These are phyloP conservation scores for Exophiala sp. DNA, from an alignment of 2,329 filamentous ascomycete genomes.

Conservation along the genomic window DNA sequence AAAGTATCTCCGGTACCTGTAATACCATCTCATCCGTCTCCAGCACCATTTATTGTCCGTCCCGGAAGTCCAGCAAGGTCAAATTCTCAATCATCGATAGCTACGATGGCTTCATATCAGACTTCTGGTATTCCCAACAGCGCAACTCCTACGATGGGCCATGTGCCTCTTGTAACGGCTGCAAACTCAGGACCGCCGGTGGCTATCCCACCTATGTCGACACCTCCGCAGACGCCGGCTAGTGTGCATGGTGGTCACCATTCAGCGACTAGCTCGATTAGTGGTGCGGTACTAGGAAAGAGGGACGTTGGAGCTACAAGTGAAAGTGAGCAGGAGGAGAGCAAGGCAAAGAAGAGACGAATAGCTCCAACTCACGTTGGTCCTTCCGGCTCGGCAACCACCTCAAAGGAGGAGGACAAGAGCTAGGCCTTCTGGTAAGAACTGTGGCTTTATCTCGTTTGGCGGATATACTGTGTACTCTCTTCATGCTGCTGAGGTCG, in stretches of 20 bases:
- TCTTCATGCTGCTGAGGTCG: not conserved
- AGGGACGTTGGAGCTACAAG: constrained; percentile 41
- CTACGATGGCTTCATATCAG: constrained; percentile 54
- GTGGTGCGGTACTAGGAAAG: constrained; percentile 54
- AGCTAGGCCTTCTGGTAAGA: not conserved
- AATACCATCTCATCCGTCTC: constrained; percentile 56
- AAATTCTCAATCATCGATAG: constrained; percentile 79
- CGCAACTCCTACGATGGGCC: constrained; percentile 73
- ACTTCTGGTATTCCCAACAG: constrained; percentile 62
- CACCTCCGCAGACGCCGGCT: constrained; percentile 82
- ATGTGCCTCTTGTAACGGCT: constrained; percentile 71
- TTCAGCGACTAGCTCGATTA: constrained; percentile 54
- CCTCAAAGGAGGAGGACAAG: constrained; percentile 11
- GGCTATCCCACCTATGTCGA: constrained; percentile 68
- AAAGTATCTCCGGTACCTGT: constrained; percentile 57
- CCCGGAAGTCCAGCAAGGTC: constrained; percentile 77
- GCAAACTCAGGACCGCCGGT: constrained; percentile 56
- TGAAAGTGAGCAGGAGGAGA: constrained; percentile 42
- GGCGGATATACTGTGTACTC: not conserved
- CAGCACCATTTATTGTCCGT: constrained; percentile 50
- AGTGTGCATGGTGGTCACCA: constrained; percentile 42
- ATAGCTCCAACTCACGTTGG: constrained; percentile 33
- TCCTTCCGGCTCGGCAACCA: constrained; percentile 14
- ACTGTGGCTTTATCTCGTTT: not conserved
- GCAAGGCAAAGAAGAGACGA: constrained; percentile 31